Evolutionary conservation across 768 basidiomycete genomes (phyloP), one percentile per base, ranked within the genome.

Genomic region (Grammothele lineata): DNA sequence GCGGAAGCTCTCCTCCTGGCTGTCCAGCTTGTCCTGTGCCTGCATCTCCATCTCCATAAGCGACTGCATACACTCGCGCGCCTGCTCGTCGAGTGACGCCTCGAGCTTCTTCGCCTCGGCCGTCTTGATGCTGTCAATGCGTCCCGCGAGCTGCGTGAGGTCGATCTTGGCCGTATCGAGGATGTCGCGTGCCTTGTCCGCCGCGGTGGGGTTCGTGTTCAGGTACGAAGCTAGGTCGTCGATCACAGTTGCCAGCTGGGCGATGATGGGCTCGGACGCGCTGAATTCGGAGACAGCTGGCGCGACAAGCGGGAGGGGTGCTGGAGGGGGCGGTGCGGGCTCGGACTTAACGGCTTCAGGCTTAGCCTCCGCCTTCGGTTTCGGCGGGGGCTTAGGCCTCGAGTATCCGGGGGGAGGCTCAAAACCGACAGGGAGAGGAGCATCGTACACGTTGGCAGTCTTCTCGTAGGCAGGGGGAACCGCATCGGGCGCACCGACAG

Each of bases 351-450:
- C 34, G 30, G 63, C 30, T n/a, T n/a, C n/a, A n/a, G n/a, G n/a
- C n/a, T n/a, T n/a, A n/a, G 30, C 5, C 38, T 45, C 34, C 3
- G 34, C 23, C 26, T 18, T 22, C 5, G 43, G 44, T n/a, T 60
- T 56, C 5, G 52, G 50, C 6, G 60, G 46, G 11, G 55, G 54
- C 60, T 81, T 79, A 24, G 76, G 82, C 32, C 82, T 75, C 46
- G 76, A 72, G 64, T 81, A 97, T 17, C 95, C 95, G 19, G 91
- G 91, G 26, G 95, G 94, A 9, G 87, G 91, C 65, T 97, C 93
- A 63, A 89, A 91, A 11, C 93, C 95, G 41, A 99, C 67, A n/a
- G 95, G 96, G 19, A 98, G 73, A 5, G 85, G 84, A 15, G 68
- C 76, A 37, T 70, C 66, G 61, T 95, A 95, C 17, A 86, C 69